Conservation (phyloP, 306 rosid species). For the Dicorynia guianensis region DNA sequence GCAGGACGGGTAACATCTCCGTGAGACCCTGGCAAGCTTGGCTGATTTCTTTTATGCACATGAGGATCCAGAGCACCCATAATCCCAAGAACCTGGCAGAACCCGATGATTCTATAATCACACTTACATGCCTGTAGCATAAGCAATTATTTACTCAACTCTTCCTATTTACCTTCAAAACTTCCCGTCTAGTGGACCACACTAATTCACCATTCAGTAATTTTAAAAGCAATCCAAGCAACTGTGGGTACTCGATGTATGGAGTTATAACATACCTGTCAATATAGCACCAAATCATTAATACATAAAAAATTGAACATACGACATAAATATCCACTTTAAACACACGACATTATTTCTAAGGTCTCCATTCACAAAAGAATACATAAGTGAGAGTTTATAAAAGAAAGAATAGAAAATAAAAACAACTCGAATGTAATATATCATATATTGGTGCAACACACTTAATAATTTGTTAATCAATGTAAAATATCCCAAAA, state of each 20-base stretch:
- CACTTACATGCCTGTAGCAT: not conserved
- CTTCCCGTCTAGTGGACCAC: conserved; percentile 99
- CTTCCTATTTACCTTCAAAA: conserved; percentile 70
- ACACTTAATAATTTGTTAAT: conserved; percentile 21
- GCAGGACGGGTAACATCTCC: conserved; percentile 85
- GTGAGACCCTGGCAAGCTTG: conserved; percentile 78
- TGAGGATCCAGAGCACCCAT: conserved; percentile 99
- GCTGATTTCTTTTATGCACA: conserved; percentile 84
- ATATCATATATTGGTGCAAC: conserved; percentile 22
- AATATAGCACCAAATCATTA: conserved; percentile 33
- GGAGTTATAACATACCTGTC: conserved; percentile 96
- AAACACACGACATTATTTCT: conserved; percentile 28
- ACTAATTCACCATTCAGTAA: conserved; percentile 90
- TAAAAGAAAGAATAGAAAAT: not conserved
- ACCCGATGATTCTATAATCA: conserved; percentile 37
- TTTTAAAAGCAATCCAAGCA: conserved; percentile 90
- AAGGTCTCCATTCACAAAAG: conserved; percentile 24
- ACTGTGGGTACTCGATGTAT: conserved; percentile 83
- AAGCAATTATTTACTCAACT: conserved; percentile 36
- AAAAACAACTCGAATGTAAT: conserved; percentile 25
- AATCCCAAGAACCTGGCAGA: conserved; percentile 88
- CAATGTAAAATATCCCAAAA: conserved; percentile 18
- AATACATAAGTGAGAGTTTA: conserved; percentile 18
- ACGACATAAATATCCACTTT: conserved; percentile 30
- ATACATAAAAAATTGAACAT: conserved; percentile 27